These are phyloP conservation scores for Fraxinus ornus DNA, from an alignment of 305 asterid genomes.

Conservation along the genomic window DNA sequence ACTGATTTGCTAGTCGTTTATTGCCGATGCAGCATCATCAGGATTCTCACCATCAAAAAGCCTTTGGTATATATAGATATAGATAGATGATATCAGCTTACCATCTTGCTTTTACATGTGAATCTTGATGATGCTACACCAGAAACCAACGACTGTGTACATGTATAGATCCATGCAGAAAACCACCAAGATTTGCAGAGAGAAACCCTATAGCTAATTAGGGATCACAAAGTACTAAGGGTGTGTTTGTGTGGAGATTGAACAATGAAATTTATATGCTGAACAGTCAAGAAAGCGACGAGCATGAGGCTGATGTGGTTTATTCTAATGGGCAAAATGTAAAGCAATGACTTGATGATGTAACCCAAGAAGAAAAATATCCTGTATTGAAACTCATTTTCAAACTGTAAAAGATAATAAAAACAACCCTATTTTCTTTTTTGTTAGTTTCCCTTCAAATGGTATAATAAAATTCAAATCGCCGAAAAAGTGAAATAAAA, in stretches of 20 bases:
- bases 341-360: slow-evolving; percentile 1
- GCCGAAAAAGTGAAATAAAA: background rate
- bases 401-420: background rate
- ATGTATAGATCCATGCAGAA: slow-evolving; percentile 32
- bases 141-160: slow-evolving; percentile 50
- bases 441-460: background rate
- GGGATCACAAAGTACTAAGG: background rate
- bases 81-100: background rate
- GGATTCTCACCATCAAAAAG: slow-evolving; percentile 55
- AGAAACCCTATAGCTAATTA: slow-evolving; percentile 6
- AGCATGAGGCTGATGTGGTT: slow-evolving; percentile 3
- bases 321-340: slow-evolving; percentile 14
- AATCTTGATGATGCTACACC: slow-evolving; percentile 90
- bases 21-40: slow-evolving; percentile 57
- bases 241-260: background rate
- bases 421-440: slow-evolving; percentile 28
- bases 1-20: slow-evolving; percentile 8
- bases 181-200: slow-evolving; percentile 21
- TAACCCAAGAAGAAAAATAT: slow-evolving; percentile 18
- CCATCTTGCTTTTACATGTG: slow-evolving; percentile 40
- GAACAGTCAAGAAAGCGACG: background rate
- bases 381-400: slow-evolving; percentile 12
- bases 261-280: slow-evolving; percentile 1
- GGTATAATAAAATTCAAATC: background rate
- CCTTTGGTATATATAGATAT: slow-evolving; percentile 11